These are phyloP conservation scores for Globisporangium radiosum DNA, from an alignment of 352 stramenopile genomes.

Conservation along the genomic window DNA sequence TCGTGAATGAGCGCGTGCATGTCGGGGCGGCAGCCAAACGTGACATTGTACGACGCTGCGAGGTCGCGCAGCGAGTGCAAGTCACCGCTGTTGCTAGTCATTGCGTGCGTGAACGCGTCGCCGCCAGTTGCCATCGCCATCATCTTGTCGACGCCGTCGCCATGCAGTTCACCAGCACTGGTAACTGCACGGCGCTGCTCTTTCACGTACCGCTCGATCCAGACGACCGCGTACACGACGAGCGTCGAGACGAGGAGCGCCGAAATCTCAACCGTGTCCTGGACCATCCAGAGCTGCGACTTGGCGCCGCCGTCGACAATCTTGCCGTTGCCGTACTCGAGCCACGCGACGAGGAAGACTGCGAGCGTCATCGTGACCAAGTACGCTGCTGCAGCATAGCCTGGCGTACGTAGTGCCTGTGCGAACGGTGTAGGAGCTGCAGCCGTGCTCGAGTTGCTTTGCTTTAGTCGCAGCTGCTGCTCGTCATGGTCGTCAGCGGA, in stretches of 20 bases:
- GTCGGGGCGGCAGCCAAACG: conserved; percentile 22
- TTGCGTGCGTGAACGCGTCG: not conserved
- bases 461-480: too few relatives aligned
- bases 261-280: conserved; percentile 22
- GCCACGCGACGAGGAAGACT: conserved; percentile 12
- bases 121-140: not conserved
- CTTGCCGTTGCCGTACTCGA: conserved; percentile 21
- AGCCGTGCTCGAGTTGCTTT: not conserved
- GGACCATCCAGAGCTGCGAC: conserved; percentile 27
- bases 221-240: conserved; percentile 6
- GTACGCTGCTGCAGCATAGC: conserved; percentile 8
- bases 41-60: conserved; percentile 19
- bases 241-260: conserved; percentile 15
- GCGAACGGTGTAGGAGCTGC: conserved; percentile 12
- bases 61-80: conserved; percentile 24
- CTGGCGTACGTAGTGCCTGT: conserved; percentile 13
- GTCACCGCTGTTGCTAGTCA: conserved; percentile 1
- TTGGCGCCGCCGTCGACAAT: conserved; percentile 17
- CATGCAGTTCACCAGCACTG: not conserved
- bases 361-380: conserved; percentile 13
- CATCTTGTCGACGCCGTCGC: not conserved
- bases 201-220: conserved; percentile 3
- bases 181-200: not conserved
- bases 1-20: conserved; percentile 26
- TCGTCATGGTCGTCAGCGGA: not conserved